phyloP scores from a whole-genome alignment of 805 yeast genomes.

The Kodamaea jinghongensis region DNA sequence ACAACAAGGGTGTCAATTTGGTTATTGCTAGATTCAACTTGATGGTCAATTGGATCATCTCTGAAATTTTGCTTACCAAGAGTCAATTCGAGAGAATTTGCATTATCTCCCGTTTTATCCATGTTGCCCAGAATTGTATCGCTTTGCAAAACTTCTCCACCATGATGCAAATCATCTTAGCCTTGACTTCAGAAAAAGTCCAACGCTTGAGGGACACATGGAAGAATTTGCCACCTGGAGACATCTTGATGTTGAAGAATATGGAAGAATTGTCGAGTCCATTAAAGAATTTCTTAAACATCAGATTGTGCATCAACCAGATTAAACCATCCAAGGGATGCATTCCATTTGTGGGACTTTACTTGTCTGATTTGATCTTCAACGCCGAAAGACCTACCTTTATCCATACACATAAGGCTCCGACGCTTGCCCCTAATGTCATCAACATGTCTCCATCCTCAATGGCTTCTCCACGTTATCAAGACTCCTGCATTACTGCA shows the following conservation, averaged over 20 bases:
- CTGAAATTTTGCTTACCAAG: conserved; percentile 76
- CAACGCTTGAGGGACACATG: conserved; percentile 66
- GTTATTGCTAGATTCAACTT: conserved; percentile 84
- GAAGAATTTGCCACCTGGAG: conserved; percentile 70
- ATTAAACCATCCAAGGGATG: conserved; percentile 69
- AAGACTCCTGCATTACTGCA: conserved; percentile 8
- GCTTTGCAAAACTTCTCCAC: conserved; percentile 80
- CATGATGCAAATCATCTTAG: conserved; percentile 81
- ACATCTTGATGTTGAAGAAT: conserved; percentile 61
- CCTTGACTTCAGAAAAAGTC: conserved; percentile 66
- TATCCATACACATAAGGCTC: conserved; percentile 20
- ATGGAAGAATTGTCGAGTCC: conserved; percentile 75
- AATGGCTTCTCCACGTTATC: conserved; percentile 3
- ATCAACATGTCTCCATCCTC: background rate
- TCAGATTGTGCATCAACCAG: conserved; percentile 62
- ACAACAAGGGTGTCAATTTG: conserved; percentile 71
- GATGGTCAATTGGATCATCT: conserved; percentile 87
- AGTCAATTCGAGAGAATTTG: conserved; percentile 57
- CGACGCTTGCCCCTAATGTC: background rate
- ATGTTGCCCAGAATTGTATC: conserved; percentile 74
- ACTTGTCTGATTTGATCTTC: conserved; percentile 75
- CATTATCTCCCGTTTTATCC: conserved; percentile 82
- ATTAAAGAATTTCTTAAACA: conserved; percentile 62
- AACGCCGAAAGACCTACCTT: conserved; percentile 63
- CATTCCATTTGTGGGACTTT: conserved; percentile 86